Evolutionary conservation across 1,284 basidiomycete species (phyloP).

Genomic region (Takashimella koratensis): DNA sequence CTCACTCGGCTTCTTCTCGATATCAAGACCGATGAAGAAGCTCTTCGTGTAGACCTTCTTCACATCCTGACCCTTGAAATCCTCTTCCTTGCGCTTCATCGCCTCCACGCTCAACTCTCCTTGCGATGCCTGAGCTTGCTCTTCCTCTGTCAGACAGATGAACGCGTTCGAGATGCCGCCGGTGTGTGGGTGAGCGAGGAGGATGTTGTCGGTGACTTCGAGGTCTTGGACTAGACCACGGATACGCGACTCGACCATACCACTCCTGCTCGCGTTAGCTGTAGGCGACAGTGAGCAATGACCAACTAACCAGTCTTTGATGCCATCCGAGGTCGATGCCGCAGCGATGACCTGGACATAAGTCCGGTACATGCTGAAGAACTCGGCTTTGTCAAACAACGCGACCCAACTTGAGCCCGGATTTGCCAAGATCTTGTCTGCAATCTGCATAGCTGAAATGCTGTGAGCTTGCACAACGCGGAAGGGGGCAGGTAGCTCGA

Average conservation of each 20-base stretch:
- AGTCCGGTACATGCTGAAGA: constrained; percentile 95
- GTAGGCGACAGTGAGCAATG: background rate
- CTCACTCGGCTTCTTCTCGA: constrained; percentile 86
- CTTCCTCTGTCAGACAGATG: constrained; percentile 79
- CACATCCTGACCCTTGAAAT: constrained; percentile 71
- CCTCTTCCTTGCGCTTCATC: constrained; percentile 70
- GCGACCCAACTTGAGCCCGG: constrained; percentile 79
- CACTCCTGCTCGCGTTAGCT: constrained; percentile 58
- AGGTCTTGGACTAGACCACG: constrained; percentile 96
- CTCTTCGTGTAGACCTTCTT: constrained; percentile 85
- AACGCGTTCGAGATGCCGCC: constrained; percentile 88
- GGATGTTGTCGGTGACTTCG: constrained; percentile 87
- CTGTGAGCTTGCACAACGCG: constrained; percentile 6
- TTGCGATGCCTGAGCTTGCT: constrained; percentile 82
- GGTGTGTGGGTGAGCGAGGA: constrained; percentile 89
- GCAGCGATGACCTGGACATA: constrained; percentile 98
- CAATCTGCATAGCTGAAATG: constrained; percentile 74
- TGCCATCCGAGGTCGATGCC: constrained; percentile 72
- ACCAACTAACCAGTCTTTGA: constrained; percentile 82
- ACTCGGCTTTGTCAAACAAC: constrained; percentile 90
- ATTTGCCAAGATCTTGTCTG: constrained; percentile 74
- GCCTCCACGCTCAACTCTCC: constrained; percentile 75
- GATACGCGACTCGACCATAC: constrained; percentile 95
- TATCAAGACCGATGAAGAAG: constrained; percentile 92
- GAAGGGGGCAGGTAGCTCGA: constrained; percentile 2